Evolutionary conservation across 169 alveolate genomes (phyloP).

Genomic region (Plasmodium gallinaceum): DNA sequence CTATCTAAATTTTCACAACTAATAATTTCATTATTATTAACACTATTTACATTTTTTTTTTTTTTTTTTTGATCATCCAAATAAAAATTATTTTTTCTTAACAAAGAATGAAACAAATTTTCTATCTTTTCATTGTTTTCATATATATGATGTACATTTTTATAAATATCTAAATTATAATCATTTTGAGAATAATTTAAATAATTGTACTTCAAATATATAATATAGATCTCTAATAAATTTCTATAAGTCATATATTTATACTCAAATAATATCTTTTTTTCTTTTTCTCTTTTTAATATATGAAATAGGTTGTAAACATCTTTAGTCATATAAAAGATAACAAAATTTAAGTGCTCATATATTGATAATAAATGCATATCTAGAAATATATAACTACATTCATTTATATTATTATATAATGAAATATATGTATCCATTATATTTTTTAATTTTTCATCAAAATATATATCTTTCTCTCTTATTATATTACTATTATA

Average conservation of each 20-base stretch:
- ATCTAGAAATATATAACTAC: slow-evolving; percentile 52
- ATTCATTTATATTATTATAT: slow-evolving; percentile 53
- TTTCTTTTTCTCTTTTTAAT: slow-evolving; percentile 58
- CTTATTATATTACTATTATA: neutral
- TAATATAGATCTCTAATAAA: slow-evolving; percentile 60
- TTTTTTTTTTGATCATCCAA: no score
- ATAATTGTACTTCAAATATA: slow-evolving; percentile 69
- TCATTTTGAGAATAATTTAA: slow-evolving; percentile 30
- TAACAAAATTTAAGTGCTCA: slow-evolving; percentile 36
- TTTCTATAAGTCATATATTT: slow-evolving; percentile 68
- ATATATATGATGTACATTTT: slow-evolving; percentile 12
- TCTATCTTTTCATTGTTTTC: slow-evolving; percentile 4
- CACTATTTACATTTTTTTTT: no score
- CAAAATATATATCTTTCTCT: slow-evolving; percentile 5
- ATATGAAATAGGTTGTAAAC: slow-evolving; percentile 26
- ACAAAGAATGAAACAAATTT: slow-evolving; percentile 3
- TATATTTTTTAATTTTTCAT: slow-evolving; percentile 37
- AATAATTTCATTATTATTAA: no score
- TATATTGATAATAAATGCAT: slow-evolving; percentile 47
- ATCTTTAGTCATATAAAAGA: slow-evolving; percentile 57
- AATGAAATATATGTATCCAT: slow-evolving; percentile 25
- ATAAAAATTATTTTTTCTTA: neutral
- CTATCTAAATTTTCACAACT: no score
- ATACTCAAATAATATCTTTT: slow-evolving; percentile 24
- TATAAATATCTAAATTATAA: slow-evolving; percentile 5